A percentile compares a stretch with the other conserved stretches of the same genome.
These are phyloP conservation scores for Cryphonectria carpinicola DNA, from an alignment of 2,329 filamentous ascomycete genomes.

Conservation along the genomic window DNA sequence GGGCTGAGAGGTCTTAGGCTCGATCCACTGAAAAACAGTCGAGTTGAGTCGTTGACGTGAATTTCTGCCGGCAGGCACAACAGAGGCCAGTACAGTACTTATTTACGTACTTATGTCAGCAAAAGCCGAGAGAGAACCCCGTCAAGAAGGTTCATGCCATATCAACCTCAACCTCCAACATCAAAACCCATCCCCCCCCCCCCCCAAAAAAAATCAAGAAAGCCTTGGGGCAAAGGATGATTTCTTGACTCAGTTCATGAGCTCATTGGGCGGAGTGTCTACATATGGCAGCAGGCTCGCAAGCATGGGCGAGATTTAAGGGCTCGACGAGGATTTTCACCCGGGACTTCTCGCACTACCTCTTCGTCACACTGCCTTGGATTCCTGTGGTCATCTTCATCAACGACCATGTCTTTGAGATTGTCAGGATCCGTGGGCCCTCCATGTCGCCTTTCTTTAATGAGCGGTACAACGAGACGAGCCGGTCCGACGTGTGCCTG, in stretches of 20 bases:
- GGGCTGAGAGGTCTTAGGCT: slow-evolving; percentile 14
- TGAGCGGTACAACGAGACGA: slow-evolving; percentile 62
- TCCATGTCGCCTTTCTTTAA: slow-evolving; percentile 84
- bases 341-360: slow-evolving; percentile 48
- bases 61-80: slow-evolving; percentile 15
- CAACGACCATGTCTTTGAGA: slow-evolving; percentile 62
- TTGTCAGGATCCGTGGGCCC: slow-evolving; percentile 60
- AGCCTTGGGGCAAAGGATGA: not conserved
- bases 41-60: slow-evolving; percentile 10
- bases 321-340: slow-evolving; percentile 32
- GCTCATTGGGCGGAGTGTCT: slow-evolving; percentile 3
- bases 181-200: too few relatives aligned
- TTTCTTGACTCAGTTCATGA: slow-evolving; percentile 3
- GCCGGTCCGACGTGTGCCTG: slow-evolving; percentile 58
- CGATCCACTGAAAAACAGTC: not conserved
- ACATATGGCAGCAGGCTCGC: slow-evolving; percentile 23
- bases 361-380: slow-evolving; percentile 62
- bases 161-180: not conserved
- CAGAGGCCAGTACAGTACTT: not conserved
- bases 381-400: slow-evolving; percentile 65
- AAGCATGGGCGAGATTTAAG: slow-evolving; percentile 22
- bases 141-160: not conserved
- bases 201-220: too few relatives aligned
- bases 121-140: not conserved
- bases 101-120: slow-evolving; percentile 8